Evolutionary conservation across 441 rosid genomes (phyloP).

Genomic region (Erodium trifolium): DNA sequence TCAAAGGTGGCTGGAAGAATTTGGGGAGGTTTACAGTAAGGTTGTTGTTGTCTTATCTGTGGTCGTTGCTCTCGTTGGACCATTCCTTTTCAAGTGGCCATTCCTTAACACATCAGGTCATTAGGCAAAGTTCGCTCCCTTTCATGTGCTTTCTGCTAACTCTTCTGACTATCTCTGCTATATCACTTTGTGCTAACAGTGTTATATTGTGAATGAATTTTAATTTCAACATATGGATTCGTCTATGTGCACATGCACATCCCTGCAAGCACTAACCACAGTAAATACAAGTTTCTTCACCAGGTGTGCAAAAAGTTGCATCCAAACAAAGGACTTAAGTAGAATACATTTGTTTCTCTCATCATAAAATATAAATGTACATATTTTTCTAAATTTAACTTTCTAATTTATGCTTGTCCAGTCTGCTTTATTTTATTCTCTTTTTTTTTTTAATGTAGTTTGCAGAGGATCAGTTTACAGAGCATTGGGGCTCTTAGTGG

Average conservation of each 20-base stretch:
- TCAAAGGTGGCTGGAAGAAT: slow-evolving; percentile 90
- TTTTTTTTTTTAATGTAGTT: slow-evolving; percentile 34
- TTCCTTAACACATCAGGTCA: slow-evolving; percentile 77
- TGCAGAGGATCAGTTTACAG: slow-evolving; percentile 92
- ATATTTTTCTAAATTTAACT: neutral
- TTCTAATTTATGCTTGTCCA: neutral
- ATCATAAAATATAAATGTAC: neutral
- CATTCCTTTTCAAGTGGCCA: slow-evolving; percentile 49
- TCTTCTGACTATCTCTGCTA: neutral
- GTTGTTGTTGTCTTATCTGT: slow-evolving; percentile 20
- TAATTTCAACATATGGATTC: neutral
- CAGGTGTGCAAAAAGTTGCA: neutral
- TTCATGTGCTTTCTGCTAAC: slow-evolving; percentile 5
- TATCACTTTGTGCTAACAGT: neutral
- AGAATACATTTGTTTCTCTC: neutral
- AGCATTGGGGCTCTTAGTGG: slow-evolving; percentile 93
- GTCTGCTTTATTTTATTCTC: neutral
- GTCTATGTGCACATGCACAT: neutral
- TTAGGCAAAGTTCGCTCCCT: slow-evolving; percentile 8
- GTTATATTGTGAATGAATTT: neutral
- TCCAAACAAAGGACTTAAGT: neutral
- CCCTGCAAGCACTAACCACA: neutral
- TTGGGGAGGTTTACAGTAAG: slow-evolving; percentile 85
- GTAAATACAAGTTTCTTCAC: neutral
- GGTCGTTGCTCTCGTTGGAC: slow-evolving; percentile 70